Evolutionary conservation across 2,329 filamentous ascomycete genomes (phyloP), one percentile per base, ranked within the genome.

Genomic region (Nannizziopsis arthrosporioides): DNA sequence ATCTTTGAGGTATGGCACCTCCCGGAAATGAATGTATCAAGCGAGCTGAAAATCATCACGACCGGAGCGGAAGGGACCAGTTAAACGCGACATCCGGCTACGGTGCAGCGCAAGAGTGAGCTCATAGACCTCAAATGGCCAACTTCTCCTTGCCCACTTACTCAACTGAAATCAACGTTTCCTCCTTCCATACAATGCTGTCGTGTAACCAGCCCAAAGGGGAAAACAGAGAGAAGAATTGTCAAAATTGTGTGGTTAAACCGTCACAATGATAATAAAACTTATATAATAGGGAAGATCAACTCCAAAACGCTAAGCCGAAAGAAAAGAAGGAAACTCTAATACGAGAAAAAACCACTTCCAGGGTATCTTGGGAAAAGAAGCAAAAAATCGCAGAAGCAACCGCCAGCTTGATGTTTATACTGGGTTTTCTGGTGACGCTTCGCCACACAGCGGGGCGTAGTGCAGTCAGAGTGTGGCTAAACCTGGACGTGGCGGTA

Each of bases 11-110:
- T 55, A 59, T 55, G 54, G 57, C 49, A 51, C 51, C 57, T 60
- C 51, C 49, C 56, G 49, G 42, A 51, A 51, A 51, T 52, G 54
- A 51, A 54, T 53, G 52, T 53, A 47, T 54, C 49, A 52, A 49
- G 54, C 45, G 47, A 51, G 48, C 48, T 47, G 50, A 56, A 54
- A 63, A 63, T 60, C 63, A 66, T 67, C 54, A 55, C 58, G 57
- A 46, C 37, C 27, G 36, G 30, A 37, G 45, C 37, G 43, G 31
- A 34, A 36, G 42, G 30, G 42, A 44, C 14, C 35, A 37, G 49
- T 39, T 37, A 22, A 44, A 37, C 6, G 6, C 32, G 45, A 34
- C 36, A 43, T 44, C 45, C 46, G 45, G 42, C 45, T 48, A 47
- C 32, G 19, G 17, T 19, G 30, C 12, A 12, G 19, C 15, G 32